Base-by-base conservation (phyloP, 768 basidiomycete species). In the Mycena metata region DNA sequence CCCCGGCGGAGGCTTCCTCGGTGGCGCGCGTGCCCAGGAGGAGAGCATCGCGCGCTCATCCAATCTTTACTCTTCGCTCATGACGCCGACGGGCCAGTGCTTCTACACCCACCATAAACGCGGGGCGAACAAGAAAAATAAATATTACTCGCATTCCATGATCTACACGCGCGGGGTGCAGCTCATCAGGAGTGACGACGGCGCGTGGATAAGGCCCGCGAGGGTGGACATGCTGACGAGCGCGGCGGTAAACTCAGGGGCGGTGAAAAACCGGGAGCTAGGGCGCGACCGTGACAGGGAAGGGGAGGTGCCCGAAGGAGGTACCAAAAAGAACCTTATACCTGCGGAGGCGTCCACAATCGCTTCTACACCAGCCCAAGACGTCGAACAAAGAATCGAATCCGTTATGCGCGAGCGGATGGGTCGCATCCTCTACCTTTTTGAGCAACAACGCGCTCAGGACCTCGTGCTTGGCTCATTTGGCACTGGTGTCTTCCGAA, bases 401-500 rank as follows among this genome's bases (percentile, higher is more conserved):
- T 70, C 67, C 8, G 78, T 79, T 43, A 94, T 93, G 92, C 84
- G 80, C 64, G 91, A 92, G 76, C 83, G 92, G 35, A 93, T 94
- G 88, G 89, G 80, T 1, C 83, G 92, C 30, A 82, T 93, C 52
- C 76, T 94, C 30, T 86, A 81, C 62, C 79, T 93, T 35, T 90
- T 93, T 75, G 88, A 93, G 78, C 81, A 82, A 60, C 83, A 88
- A 73, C 88, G 89, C 19, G 85, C 84, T 19, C 83, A 80, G 74
- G 83, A 88, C 71, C 69, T 94, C 54, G 88, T 94, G 0, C 79
- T 94, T 33, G 92, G 93, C 36, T 89, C 89, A 71, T 94, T 91
- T 76, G 92, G 92, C 15, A 93, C 93, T 1, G 92, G 93, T 3
- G 92, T 91, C 3, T 94, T 93, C 78, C 82, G 82, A 62, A 94